A percentile compares a stretch with the other conserved stretches of the same genome.
Evolutionary conservation across 192 early-diverging fungal genomes (phyloP).

Genomic region (Glomus cerebriforme): DNA sequence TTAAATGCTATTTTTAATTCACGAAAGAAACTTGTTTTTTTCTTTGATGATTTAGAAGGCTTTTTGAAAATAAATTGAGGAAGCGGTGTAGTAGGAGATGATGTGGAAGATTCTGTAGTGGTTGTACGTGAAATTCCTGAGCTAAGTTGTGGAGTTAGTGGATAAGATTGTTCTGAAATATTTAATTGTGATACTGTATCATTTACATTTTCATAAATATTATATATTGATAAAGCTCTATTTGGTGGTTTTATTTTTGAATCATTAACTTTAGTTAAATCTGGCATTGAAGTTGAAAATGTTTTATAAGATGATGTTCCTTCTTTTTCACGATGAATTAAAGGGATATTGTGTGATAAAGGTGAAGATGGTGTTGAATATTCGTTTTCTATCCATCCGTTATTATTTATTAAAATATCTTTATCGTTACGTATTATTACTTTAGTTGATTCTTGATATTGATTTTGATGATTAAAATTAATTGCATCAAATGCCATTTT

Average conservation of each 20-base stretch:
- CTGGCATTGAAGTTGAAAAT: background rate
- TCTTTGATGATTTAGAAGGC: background rate
- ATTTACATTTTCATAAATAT: background rate
- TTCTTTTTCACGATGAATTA: background rate
- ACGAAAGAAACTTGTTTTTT: background rate
- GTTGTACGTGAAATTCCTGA: background rate
- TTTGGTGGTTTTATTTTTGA: background rate
- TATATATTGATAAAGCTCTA: background rate
- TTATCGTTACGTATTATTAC: background rate
- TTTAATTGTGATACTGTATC: background rate
- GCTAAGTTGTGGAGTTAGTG: constrained; percentile 4
- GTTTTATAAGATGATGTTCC: background rate
- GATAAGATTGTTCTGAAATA: background rate
- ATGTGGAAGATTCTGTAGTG: background rate
- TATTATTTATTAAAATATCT: background rate
- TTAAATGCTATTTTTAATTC: constrained; percentile 8
- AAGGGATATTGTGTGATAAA: background rate
- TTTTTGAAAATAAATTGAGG: constrained; percentile 14
- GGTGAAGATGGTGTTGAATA: background rate
- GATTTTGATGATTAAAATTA: background rate
- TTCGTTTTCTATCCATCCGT: background rate
- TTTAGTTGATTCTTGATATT: background rate
- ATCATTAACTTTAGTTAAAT: background rate
- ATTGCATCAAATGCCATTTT: background rate
- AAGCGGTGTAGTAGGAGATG: background rate